Evolutionary conservation across 208 protist genomes (phyloP), one percentile per base, ranked within the genome.

Genomic region (Wallacemonas sp.): DNA sequence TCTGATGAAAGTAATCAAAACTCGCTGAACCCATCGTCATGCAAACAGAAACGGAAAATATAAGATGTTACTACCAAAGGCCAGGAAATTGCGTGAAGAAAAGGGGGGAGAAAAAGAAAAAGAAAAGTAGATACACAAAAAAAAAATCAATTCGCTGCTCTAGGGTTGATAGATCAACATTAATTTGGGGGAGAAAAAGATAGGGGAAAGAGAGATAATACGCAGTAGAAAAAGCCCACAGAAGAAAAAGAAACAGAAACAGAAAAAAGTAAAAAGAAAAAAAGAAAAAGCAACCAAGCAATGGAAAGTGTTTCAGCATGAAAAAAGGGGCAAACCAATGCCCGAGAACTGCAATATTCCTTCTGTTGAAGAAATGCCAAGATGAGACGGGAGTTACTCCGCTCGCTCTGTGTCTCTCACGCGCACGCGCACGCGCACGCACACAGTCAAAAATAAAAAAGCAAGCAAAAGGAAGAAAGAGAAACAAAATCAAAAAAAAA

Each of bases 241-340:
- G 61, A 34, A 73, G 41, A 45, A 3, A 66, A 42, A 38, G 49
- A 22, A 75, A 42, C 42, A 65, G 31, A 36, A 62, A 51, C 60
- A 61, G n/a, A 42, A 47, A 66, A 21, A 42, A 68, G 33, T 17
- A 9, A 47, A 14, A 28, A 31, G 41, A 65, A 66, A 41, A 66
- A 30, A 64, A 46, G 19, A 15, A 49, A 28, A 14, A 41, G 14
- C 36, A 6, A 41, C 36, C 14, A 14, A 41, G 36, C 9, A 14
- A 41, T 6, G 14, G 14, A 41, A 41, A 41, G 36, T 17, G 6
- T 49, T 49, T 6, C 19, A 8, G 44, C 6, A 22, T 6, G 17
- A 19, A 49, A 49, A 49, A 49, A 49, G 17, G 17, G 38, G 11
- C 38, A 49, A 49, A 49, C 19, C 12, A 42, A 49, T 9, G 44